Evolutionary conservation across 768 basidiomycete species (phyloP).

Genomic region (Hebeloma cylindrosporum): DNA sequence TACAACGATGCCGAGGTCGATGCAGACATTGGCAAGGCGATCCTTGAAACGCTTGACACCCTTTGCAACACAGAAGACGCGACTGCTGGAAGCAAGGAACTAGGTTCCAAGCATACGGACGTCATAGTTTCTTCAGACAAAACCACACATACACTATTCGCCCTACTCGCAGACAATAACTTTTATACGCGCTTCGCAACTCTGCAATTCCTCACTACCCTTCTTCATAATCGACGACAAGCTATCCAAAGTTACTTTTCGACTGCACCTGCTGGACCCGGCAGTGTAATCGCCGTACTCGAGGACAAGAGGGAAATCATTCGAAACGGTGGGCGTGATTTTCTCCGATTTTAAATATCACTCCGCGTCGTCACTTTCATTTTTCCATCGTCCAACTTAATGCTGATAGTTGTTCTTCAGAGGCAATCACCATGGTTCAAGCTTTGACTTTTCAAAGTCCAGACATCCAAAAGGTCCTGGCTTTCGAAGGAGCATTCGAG

Average conservation of each 20-base stretch:
- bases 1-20: constrained; percentile 90
- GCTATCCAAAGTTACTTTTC: constrained; percentile 90
- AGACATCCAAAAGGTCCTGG: constrained; percentile 94
- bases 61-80: constrained; percentile 80
- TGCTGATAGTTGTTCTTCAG: constrained; percentile 34
- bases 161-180: constrained; percentile 68
- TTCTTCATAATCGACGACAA: constrained; percentile 81
- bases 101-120: constrained; percentile 87
- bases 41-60: constrained; percentile 82
- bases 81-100: constrained; percentile 49
- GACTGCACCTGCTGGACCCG: constrained; percentile 74
- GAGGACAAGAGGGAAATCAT: constrained; percentile 90
- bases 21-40: constrained; percentile 88
- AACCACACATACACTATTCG: constrained; percentile 72
- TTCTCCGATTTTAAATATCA: background rate
- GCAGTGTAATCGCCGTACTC: constrained; percentile 69
- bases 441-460: constrained; percentile 80
- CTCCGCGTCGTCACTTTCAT: background rate
- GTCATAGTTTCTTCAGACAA: constrained; percentile 69
- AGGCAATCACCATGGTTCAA: constrained; percentile 83
- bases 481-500: constrained; percentile 97
- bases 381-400: background rate
- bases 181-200: constrained; percentile 88
- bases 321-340: constrained; percentile 60
- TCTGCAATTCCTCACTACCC: constrained; percentile 75